phyloP scores from a whole-genome alignment of 116 monocot genomes.

The Cymodocea nodosa region DNA sequence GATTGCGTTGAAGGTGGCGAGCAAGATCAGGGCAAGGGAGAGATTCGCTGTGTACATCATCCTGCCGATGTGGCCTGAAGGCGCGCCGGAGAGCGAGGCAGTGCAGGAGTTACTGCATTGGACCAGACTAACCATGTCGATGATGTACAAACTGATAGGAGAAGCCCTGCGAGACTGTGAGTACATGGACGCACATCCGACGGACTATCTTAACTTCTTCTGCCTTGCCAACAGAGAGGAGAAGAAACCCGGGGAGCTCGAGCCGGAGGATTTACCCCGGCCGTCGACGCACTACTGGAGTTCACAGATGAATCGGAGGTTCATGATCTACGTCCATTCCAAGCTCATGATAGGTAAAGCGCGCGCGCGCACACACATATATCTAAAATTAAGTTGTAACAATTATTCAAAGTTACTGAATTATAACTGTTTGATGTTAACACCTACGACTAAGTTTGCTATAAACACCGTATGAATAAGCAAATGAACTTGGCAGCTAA shows the following conservation, averaged over 20 bases:
- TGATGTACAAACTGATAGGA: constrained; percentile 42
- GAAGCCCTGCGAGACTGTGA: constrained; percentile 18
- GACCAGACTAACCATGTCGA: constrained; percentile 41
- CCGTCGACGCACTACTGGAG: constrained; percentile 20
- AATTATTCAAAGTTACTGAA: no score
- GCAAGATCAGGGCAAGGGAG: constrained; percentile 40
- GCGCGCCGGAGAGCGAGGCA: constrained; percentile 28
- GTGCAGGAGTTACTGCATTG: constrained; percentile 54
- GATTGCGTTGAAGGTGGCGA: constrained; percentile 52
- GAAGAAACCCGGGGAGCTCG: constrained; percentile 12
- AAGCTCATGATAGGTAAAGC: constrained; percentile 66
- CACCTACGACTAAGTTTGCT: no score
- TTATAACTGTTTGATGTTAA: no score
- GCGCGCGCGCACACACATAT: no score
- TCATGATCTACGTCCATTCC: constrained; percentile 65
- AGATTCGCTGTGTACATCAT: constrained; percentile 44
- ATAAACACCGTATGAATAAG: no score
- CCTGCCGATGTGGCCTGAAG: constrained; percentile 74
- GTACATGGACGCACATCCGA: constrained; percentile 16
- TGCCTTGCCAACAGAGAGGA: constrained; percentile 44
- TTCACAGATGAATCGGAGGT: constrained; percentile 34
- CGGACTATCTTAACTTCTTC: constrained; percentile 53
- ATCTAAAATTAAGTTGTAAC: no score
- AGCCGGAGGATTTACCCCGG: constrained; percentile 17
- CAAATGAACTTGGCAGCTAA: no score